Evolutionary conservation across 2,329 filamentous ascomycete species (phyloP), one percentile per base, ranked within the genome.

Genomic region (Cordyceps pruinosa): DNA sequence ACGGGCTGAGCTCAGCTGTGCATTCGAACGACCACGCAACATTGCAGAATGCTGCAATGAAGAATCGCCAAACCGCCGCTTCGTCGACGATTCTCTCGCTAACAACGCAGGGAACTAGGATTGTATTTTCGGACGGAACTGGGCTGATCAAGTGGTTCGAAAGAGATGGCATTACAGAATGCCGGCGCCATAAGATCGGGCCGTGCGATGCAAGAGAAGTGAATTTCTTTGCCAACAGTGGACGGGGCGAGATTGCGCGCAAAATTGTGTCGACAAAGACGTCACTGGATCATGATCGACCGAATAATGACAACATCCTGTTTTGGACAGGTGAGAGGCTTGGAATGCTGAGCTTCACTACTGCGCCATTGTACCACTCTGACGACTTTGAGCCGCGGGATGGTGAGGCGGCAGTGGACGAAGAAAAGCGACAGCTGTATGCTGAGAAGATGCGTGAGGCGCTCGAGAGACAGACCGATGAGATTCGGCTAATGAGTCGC

Each of bases 101-200:
- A 0, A 83, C 85, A 5, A 85, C 86, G 17, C 93, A 97, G 62
- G 93, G 93, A 5, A 88, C 87, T 8, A 81, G 88, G 5, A 80
- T 97, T 32, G 90, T 90, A 19, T 89, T 89, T 62, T 89, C 89
- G 2, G 93, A 97, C 66, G 88, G 88, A 1, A 84, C 90, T 25
- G 93, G 93, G 0, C 84, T 87, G 51, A 71, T 97, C 61, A 93
- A 90, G 69, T 97, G 93, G 92, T 84, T 95, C 45, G 93, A 97
- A 71, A 80, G 92, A 35, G 90, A 97, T 66, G 91, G 89, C 1
- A 77, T 78, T 59, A 85, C 82, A 6, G 81, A 85, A 62, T 79
- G 81, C 42, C 75, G 82, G 50, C 71, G 73, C 60, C 73, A 78
- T 60, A 77, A 73, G 62, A 79, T 86, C 28, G 81, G 83, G 2